Evolutionary conservation across 2,329 filamentous ascomycete species (phyloP), one percentile per base, ranked within the genome.

Genomic region (Ophiognomonia clavigignenti-juglandacearum): DNA sequence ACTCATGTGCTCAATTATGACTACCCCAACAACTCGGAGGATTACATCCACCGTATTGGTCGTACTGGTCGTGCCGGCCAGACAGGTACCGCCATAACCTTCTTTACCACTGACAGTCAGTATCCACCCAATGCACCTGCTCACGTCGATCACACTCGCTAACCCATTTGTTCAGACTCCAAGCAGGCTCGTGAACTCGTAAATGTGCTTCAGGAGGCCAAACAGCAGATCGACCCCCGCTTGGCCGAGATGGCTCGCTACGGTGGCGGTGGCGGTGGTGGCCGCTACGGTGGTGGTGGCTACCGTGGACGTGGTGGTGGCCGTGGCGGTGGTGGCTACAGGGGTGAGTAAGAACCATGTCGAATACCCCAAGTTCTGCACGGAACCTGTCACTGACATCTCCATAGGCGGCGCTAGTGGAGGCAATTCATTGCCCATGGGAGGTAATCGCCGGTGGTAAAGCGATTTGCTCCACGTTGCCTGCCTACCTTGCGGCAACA

Each of bases 1-100:
- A 97, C 93, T 74, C 93, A 98, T 77, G 93, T 98, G 74, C 82
- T 98, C 75, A 97, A 97, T 84, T 96, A 97, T 88, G 93, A 97
- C 71, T 97, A 97, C 73, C 92, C 92, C 70, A 97, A 97, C 78
- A 97, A 97, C 73, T 83, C 93, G 63, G 93, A 98, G 75, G 92
- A 97, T 66, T 97, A 97, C 64, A 95, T 97, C 59, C 93, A 96
- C 67, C 87, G 93, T 69, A 93, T 92, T 69, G 93, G 93, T 62
- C 87, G 93, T 74, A 97, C 93, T 61, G 92, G 93, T 61, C 88
- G 92, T 77, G 92, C 93, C 65, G 93, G 93, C 74, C 85, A 86
- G 63, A 88, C 85, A 57, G 93, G 93, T 74, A 97, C 91, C 61
- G 93, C 93, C 67, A 97, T 97, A 65, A 97, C 93, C 57, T 82